Conservation (phyloP, 495 filamentous ascomycete genomes). For the Neurospora africana region DNA sequence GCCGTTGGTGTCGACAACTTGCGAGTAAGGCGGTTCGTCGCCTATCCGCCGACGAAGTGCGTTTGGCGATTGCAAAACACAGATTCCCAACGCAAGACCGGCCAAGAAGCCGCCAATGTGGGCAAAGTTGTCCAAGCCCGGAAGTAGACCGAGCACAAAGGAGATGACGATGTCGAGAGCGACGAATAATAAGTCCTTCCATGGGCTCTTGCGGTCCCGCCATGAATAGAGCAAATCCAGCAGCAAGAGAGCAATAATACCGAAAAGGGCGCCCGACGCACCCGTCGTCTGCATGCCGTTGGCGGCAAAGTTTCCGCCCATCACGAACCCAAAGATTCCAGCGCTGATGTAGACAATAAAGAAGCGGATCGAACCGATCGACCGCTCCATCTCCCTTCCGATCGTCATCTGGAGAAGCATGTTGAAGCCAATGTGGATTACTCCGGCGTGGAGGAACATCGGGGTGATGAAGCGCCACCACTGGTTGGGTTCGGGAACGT, state of each 20-base stretch:
- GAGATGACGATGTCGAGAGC: slow-evolving; percentile 74
- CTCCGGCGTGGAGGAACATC: slow-evolving; percentile 88
- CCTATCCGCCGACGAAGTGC: slow-evolving; percentile 66
- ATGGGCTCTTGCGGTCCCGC: slow-evolving; percentile 60
- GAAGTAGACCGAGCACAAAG: slow-evolving; percentile 85
- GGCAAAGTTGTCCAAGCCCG: slow-evolving; percentile 91
- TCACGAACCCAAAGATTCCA: slow-evolving; percentile 92
- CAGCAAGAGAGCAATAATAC: slow-evolving; percentile 75
- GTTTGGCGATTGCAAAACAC: slow-evolving; percentile 77
- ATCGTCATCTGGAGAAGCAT: slow-evolving; percentile 80
- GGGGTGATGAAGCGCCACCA: slow-evolving; percentile 95
- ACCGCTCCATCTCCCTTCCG: slow-evolving; percentile 79
- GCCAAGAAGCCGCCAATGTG: slow-evolving; percentile 95
- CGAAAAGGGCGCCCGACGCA: slow-evolving; percentile 82
- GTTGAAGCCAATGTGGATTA: slow-evolving; percentile 94
- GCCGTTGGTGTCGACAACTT: slow-evolving; percentile 25
- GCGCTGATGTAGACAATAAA: slow-evolving; percentile 77
- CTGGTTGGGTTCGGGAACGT: slow-evolving; percentile 62
- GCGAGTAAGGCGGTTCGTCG: slow-evolving; percentile 43
- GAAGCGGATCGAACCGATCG: slow-evolving; percentile 78
- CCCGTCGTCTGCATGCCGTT: slow-evolving; percentile 71
- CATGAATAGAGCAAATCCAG: slow-evolving; percentile 91
- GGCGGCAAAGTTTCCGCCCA: slow-evolving; percentile 87
- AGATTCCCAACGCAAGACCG: slow-evolving; percentile 78
- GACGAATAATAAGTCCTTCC: slow-evolving; percentile 75